Evolutionary conservation across 495 filamentous ascomycete species (phyloP).

Genomic region (Aspergillus bertholletiae): DNA sequence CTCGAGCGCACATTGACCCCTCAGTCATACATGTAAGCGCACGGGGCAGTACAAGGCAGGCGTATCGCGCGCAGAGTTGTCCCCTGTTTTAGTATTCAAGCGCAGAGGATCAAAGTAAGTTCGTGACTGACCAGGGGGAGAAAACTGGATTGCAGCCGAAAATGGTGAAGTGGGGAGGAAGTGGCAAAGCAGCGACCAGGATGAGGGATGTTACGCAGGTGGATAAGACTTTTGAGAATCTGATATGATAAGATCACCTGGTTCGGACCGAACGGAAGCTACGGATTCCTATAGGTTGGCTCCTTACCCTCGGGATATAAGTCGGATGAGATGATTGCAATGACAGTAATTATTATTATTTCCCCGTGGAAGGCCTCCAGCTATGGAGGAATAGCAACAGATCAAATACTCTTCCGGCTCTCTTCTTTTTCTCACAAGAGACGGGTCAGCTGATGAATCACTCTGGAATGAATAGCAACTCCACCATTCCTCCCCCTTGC

Average conservation of each 20-base stretch:
- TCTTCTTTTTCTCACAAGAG: too few species aligned
- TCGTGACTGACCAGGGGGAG: neutral
- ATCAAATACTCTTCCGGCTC: too few species aligned
- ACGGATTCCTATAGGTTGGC: neutral
- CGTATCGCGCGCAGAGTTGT: neutral
- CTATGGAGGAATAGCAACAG: too few species aligned
- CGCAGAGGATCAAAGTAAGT: neutral
- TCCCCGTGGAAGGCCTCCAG: too few species aligned
- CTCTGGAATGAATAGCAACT: neutral
- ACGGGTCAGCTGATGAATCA: neutral
- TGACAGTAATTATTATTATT: too few species aligned
- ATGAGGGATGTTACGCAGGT: constrained; percentile 6
- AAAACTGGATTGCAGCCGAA: constrained; percentile 5
- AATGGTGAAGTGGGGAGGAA: constrained; percentile 11
- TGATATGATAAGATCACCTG: constrained; percentile 28
- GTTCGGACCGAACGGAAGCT: constrained; percentile 12
- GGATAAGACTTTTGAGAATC: constrained; percentile 11
- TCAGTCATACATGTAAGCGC: neutral
- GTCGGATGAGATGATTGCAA: neutral
- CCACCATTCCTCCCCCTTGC: neutral
- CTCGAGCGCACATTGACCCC: constrained; percentile 8
- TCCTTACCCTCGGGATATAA: neutral
- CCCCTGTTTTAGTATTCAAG: neutral
- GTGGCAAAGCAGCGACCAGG: constrained; percentile 20
- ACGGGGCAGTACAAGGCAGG: neutral